Evolutionary conservation across 169 alveolate species (phyloP), one percentile per base, ranked within the genome.

Genomic region (Cryptosporidium meleagridis): DNA sequence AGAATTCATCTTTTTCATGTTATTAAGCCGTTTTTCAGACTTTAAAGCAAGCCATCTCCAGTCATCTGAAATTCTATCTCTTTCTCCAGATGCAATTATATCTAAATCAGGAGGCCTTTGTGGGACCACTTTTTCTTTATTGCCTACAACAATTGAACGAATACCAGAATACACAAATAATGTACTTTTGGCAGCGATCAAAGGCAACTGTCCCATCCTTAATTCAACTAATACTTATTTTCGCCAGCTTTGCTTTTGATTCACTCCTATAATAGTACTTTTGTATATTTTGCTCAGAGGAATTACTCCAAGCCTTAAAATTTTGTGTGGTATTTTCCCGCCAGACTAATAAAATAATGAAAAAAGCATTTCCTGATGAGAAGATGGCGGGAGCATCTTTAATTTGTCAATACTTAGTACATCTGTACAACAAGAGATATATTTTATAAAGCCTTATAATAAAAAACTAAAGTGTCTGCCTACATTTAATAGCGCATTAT

Each of bases 31-130:
- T 55, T 84, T 92, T 55, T 93, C 95, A 84, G 93, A 93, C 39
- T 92, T 87, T 75, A 93, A 48, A 41, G 94, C 93, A 10, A 93
- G 92, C 95, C 95, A 93, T 26, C 95, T 92, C 95, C 95, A 93
- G 73, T 93, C 95, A 26, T 93, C 94, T 21, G 92, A 89, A n/a
- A 93, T 89, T 48, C 93, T 80, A 44, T 92, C 95, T 48, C 89
- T 37, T 8, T 80, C 89, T 18, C 89, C 89, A 14, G 89, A 80
- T 6, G 68, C 68, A 9, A 80, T 59, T 37, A 80, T 80, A 44
- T 80, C 75, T 23, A 80, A 48, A 80, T 80, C 89, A 21, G 89
- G 89, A 44, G 89, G 89, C 41, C 89, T 80, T 29, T 80, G 89
- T 45, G 89, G 89, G 31, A 80, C 75, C 23, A 39, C 52, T 29